Conservation (phyloP, 257 asterid genomes). For the Primulina eburnea region DNA sequence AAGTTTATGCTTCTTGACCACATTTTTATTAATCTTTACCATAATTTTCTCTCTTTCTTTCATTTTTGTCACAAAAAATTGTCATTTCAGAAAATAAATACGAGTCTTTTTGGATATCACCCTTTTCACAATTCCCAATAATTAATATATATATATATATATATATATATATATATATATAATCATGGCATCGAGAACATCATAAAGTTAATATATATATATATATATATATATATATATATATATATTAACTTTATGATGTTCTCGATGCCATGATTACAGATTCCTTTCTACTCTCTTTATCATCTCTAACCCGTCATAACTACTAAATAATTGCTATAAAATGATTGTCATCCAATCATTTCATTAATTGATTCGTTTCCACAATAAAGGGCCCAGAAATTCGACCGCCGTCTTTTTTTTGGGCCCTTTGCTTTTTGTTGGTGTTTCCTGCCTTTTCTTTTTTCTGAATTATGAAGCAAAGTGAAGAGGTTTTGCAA, state of each 20-base stretch:
- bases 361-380: slow-evolving; percentile 38
- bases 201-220: no score
- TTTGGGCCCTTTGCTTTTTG: slow-evolving; percentile 25
- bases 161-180: no score
- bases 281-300: slow-evolving; percentile 24
- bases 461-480: slow-evolving; percentile 42
- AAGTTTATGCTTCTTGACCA: no score
- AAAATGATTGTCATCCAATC: slow-evolving; percentile 25
- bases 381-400: slow-evolving; percentile 56
- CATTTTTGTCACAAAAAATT: no score
- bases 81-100: no score
- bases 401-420: slow-evolving; percentile 23
- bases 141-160: no score
- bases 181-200: no score
- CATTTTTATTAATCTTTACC: no score
- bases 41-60: no score
- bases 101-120: no score
- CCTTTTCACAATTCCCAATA: no score
- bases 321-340: slow-evolving; percentile 30
- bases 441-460: slow-evolving; percentile 25
- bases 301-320: slow-evolving; percentile 21
- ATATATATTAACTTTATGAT: slow-evolving; percentile 17
- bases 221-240: no score
- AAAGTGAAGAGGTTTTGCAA: slow-evolving; percentile 39
- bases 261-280: slow-evolving; percentile 26